Base-by-base conservation (phyloP, 805 yeast genomes). In the Candida odintsovae region DNA sequence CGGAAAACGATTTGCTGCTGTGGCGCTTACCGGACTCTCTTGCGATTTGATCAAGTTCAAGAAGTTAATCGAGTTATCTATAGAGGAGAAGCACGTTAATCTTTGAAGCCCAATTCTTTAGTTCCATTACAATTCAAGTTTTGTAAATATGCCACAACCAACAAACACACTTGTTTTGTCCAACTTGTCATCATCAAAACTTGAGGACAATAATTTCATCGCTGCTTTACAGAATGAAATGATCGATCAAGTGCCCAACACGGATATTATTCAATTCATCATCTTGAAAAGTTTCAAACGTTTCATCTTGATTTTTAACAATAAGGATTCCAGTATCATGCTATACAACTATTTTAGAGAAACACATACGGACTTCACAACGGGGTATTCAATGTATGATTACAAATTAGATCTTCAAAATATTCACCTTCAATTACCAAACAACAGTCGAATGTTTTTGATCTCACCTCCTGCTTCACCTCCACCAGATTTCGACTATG, bases 401-500 rank as follows among this genome's bases (percentile, higher is more conserved):
- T 50, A 51, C 38, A 44, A 29, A 21, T 42, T 43, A 9, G 40
- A 43, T 16, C 10, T 43, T 1, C 41, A 36, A 31, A 51, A 58
- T 16, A 58, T 50, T 40, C 63, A 62, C 42, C 49, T 70, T 15
- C 39, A 61, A 40, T 55, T 70, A 11, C 75, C 75, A 10, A 52
- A 55, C 38, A 52, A 62, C 37, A 54, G 60, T 8, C 57, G 63
- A 42, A 48, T 66, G 61, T 70, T 70, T 50, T 48, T 70, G 38
- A 64, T 70, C 6, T 68, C 73, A 0, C 75, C 75, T 7, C 73
- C 74, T 6, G 67, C 68, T 4, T 68, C 73, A 0, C 75, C 75
- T 8, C 73, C 74, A 3, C 64, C 68, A 4, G 74, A 56, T 20
- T 70, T 70, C 46, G 67, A 69, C 45, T 70, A 62, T 48, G 57